phyloP scores from a whole-genome alignment of 2,329 filamentous ascomycete genomes.

The Fusarium sarcochroum region DNA sequence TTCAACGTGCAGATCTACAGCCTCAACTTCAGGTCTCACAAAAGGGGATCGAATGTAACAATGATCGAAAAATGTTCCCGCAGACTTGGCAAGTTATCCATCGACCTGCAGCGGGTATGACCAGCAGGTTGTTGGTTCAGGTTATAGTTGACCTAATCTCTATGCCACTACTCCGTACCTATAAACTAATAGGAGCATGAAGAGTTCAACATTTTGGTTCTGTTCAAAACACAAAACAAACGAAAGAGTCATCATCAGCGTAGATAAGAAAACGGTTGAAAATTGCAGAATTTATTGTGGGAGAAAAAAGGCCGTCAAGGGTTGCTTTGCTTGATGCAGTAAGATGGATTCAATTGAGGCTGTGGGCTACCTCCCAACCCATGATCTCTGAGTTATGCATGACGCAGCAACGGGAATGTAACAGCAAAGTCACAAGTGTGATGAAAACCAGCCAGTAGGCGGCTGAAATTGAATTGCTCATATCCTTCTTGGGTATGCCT shows the following conservation, averaged over 20 bases:
- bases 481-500: slow-evolving; percentile 21
- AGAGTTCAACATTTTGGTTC: background rate
- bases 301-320: slow-evolving; percentile 13
- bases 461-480: slow-evolving; percentile 11
- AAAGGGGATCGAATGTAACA: slow-evolving; percentile 1
- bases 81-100: slow-evolving; percentile 17
- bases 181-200: background rate
- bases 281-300: background rate
- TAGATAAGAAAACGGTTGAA: background rate
- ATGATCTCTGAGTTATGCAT: slow-evolving; percentile 16
- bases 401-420: slow-evolving; percentile 4
- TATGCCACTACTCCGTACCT: too few species aligned
- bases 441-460: slow-evolving; percentile 15
- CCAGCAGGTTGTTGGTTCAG: too few species aligned
- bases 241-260: background rate
- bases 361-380: slow-evolving; percentile 19
- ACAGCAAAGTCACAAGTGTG: slow-evolving; percentile 5
- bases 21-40: slow-evolving; percentile 8
- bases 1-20: slow-evolving; percentile 23
- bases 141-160: too few species aligned
- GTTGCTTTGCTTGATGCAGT: slow-evolving; percentile 21
- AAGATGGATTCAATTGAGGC: slow-evolving; percentile 20
- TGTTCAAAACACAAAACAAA: background rate
- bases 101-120: too few species aligned
- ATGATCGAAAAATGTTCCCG: background rate